Conservation (phyloP, 768 basidiomycete species). For the Collybia sordida region DNA sequence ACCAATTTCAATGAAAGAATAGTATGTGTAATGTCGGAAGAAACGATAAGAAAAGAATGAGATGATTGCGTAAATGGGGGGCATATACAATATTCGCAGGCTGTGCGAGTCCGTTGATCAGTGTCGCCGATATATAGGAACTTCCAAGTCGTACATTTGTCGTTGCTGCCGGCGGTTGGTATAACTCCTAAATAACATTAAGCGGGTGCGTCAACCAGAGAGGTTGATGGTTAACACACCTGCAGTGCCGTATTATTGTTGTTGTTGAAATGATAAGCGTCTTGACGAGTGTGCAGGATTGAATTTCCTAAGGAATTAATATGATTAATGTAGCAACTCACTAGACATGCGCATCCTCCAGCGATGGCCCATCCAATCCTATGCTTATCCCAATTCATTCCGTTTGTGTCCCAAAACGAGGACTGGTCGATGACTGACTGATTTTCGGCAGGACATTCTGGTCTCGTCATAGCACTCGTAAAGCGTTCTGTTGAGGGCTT, state of each 20-base stretch:
- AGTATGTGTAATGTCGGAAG: conserved; percentile 70
- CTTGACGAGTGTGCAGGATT: conserved; percentile 28
- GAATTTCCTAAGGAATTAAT: neutral
- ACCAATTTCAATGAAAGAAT: conserved; percentile 47
- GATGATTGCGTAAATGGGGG: conserved; percentile 75
- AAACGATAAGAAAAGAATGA: conserved; percentile 86
- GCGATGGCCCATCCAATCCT: conserved; percentile 75
- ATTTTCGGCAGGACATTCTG: conserved; percentile 50
- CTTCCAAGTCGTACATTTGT: conserved; percentile 59
- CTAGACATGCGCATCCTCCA: conserved; percentile 56
- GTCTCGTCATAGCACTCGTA: too few relatives aligned
- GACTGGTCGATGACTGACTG: conserved; percentile 51
- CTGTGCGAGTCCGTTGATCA: conserved; percentile 30
- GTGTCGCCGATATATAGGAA: neutral
- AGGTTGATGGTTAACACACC: conserved; percentile 37
- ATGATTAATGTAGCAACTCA: conserved; percentile 23
- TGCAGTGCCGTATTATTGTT: conserved; percentile 60
- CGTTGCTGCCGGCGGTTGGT: conserved; percentile 71
- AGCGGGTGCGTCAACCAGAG: neutral
- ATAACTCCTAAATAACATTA: conserved; percentile 55
- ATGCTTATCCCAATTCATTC: conserved; percentile 59
- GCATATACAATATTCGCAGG: conserved; percentile 83
- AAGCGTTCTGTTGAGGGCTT: too few relatives aligned
- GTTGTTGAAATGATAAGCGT: conserved; percentile 60
- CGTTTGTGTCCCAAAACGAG: conserved; percentile 57